Conservation (phyloP, 306 rosid genomes). For the Dryas drummondii region DNA sequence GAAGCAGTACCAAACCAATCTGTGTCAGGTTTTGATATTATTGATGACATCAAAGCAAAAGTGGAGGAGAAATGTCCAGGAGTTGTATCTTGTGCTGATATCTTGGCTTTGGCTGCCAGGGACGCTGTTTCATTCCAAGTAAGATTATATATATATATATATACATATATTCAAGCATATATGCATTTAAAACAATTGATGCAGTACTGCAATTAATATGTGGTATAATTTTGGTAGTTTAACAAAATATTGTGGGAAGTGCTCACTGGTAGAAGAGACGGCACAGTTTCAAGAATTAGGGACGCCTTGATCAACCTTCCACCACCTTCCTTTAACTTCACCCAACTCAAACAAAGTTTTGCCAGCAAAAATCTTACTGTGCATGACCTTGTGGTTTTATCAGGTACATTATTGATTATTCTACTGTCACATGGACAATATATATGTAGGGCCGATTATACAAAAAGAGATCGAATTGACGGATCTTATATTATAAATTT, state of each 20-base stretch:
- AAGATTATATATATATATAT: background rate
- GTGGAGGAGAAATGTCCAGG: conserved; percentile 31
- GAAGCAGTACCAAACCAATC: conserved; percentile 21
- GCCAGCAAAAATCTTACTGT: conserved; percentile 25
- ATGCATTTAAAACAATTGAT: too few relatives aligned
- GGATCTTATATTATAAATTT: too few relatives aligned
- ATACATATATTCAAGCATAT: background rate
- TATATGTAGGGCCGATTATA: too few relatives aligned
- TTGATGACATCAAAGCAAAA: conserved; percentile 25
- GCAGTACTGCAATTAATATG: background rate
- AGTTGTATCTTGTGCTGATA: conserved; percentile 42
- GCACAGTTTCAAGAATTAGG: conserved; percentile 17
- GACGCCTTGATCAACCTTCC: conserved; percentile 32
- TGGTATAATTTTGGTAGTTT: conserved; percentile 15
- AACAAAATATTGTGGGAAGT: conserved; percentile 28
- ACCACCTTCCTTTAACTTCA: conserved; percentile 21
- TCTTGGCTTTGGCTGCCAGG: conserved; percentile 36
- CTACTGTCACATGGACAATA: too few relatives aligned
- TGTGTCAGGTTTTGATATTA: conserved; percentile 28
- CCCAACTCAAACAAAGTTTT: conserved; percentile 27
- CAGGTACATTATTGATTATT: conserved; percentile 6
- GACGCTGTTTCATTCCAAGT: conserved; percentile 36
- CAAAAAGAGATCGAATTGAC: too few relatives aligned
- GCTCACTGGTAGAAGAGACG: conserved; percentile 44
- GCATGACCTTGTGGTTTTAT: conserved; percentile 40